Evolutionary conservation across 345 rosid species (phyloP).

Genomic region (Camelina laxa): DNA sequence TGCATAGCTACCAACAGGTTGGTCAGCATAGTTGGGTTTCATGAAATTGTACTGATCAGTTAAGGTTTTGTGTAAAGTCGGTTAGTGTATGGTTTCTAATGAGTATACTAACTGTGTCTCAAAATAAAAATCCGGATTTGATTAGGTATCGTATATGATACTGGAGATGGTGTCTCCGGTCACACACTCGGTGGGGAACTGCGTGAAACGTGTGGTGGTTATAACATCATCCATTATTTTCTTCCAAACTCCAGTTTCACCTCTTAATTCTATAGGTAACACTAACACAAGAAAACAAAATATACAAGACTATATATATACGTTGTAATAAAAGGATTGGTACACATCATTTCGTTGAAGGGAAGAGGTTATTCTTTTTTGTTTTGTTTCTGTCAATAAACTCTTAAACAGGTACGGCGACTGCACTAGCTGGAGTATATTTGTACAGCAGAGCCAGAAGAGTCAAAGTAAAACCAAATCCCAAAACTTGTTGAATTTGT

Average conservation of each 20-base stretch:
- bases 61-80: background rate
- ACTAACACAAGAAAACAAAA: background rate
- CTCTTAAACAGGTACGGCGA: constrained; percentile 61
- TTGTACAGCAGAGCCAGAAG: constrained; percentile 64
- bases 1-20: constrained; percentile 87
- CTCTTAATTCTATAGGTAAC: constrained; percentile 66
- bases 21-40: background rate
- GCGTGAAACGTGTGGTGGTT: constrained; percentile 83
- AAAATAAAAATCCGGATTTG: too few species aligned
- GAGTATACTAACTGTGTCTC: background rate
- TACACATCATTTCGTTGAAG: too few species aligned
- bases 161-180: constrained; percentile 82
- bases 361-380: background rate
- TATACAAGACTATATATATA: background rate
- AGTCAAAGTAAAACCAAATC: constrained; percentile 50
- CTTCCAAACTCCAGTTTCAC: constrained; percentile 71
- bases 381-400: background rate
- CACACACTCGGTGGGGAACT: constrained; percentile 85
- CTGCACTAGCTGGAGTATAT: constrained; percentile 82
- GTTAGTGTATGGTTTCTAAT: background rate
- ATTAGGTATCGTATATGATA: constrained; percentile 79
- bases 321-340: too few species aligned
- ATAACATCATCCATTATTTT: constrained; percentile 70
- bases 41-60: background rate
- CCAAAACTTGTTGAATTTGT: constrained; percentile 44